A percentile compares a stretch with the other conserved stretches of the same genome.
phyloP scores from a whole-genome alignment of 257 asterid genomes.

The Prunella vulgaris region DNA sequence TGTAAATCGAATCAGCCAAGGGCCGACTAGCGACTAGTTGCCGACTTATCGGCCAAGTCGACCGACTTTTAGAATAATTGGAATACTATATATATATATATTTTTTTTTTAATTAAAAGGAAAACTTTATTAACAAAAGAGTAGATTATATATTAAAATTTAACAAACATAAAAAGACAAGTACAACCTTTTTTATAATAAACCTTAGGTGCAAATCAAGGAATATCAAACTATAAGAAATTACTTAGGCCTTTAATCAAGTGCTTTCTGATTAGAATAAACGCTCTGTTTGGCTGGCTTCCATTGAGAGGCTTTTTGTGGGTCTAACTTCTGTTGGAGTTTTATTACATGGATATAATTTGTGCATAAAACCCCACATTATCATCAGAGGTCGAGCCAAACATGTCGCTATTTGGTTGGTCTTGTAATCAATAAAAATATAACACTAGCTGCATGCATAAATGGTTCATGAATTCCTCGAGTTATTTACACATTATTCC shows the following conservation, averaged over 20 bases:
- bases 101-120: background rate
- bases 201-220: constrained; percentile 1
- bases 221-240: background rate
- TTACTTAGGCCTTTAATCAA: background rate
- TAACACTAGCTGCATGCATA: background rate
- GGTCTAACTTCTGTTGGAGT: constrained; percentile 6
- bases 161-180: background rate
- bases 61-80: no score
- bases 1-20: no score
- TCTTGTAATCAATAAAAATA: background rate
- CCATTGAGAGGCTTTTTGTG: background rate
- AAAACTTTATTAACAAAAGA: background rate
- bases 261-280: background rate
- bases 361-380: constrained; percentile 7
- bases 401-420: constrained; percentile 11
- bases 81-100: background rate
- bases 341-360: constrained; percentile 1
- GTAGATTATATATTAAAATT: background rate
- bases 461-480: background rate
- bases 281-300: constrained; percentile 16
- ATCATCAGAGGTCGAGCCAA: constrained; percentile 14
- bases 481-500: background rate
- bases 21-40: no score
- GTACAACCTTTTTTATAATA: background rate
- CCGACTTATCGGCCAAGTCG: no score